Evolutionary conservation across 257 asterid genomes (phyloP), one percentile per base, ranked within the genome.

Genomic region (Echites panduratus): DNA sequence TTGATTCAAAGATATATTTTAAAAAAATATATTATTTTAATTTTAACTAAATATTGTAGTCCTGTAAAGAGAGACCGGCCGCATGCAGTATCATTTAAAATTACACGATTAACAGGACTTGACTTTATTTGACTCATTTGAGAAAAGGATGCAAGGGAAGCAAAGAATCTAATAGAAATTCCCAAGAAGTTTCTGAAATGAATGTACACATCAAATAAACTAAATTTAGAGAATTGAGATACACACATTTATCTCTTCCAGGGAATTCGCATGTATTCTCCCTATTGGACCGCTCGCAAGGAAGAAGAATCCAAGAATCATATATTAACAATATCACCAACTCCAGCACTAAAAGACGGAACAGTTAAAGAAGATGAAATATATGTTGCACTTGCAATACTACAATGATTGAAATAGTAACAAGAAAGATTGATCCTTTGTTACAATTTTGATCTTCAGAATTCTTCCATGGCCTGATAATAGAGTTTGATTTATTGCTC

Each of bases 391-490:
- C 35, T 75, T 68, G 52, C 81, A 81, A 41, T 75, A 74, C 75
- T 43, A 79, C 40, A 80, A 78, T 5, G 73, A 76, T 41, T 11
- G 79, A 73, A 57, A 45, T 73, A 77, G 44, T 71, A 78, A 59
- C 70, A 74, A 78, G 29, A 70, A 70, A 43, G 22, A 79, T 64
- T 72, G 85, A 71, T 73, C 14, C 57, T 47, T 24, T 58, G 59
- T 73, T 26, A n/a, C 71, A 66, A 53, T 57, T 41, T 11, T 66
- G 82, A 69, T 87, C 87, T 77, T 53, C 81, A 73, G 90, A 88
- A 58, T 75, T 85, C 73, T 78, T 73, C 78, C 72, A 43, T 50
- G 96, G 89, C 54, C 73, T 78, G 43, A 83, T 70, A 57, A 68
- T 52, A 20, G 90, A 81, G 65, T 83, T 74, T 64, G 66, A 77